Conservation (phyloP, 148 eudicot species). For the Selenicereus undatus region DNA sequence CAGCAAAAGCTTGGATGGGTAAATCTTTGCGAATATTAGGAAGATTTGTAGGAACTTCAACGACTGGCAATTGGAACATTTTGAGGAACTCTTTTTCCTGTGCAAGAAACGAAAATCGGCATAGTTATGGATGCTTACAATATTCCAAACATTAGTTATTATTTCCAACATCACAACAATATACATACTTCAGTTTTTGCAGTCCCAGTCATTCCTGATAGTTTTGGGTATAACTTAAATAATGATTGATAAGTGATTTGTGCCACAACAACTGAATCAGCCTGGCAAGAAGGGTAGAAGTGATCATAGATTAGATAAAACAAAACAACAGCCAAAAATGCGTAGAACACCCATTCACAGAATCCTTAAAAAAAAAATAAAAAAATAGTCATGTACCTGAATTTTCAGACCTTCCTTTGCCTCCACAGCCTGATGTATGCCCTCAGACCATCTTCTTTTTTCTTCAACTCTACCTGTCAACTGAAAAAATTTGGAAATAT, state of each 20-base stretch:
- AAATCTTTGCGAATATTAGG: conserved; percentile 86
- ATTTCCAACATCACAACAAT: background rate
- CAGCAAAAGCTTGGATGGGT: conserved; percentile 94
- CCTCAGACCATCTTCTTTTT: conserved; percentile 96
- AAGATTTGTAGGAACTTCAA: conserved; percentile 95
- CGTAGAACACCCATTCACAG: background rate
- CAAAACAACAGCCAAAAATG: background rate
- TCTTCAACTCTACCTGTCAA: conserved; percentile 99
- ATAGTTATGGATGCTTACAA: conserved; percentile 1
- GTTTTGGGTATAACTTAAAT: conserved; percentile 92
- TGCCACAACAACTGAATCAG: conserved; percentile 92
- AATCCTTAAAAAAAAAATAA: background rate
- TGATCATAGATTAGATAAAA: conserved; percentile 11
- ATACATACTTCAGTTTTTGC: conserved; percentile 93
- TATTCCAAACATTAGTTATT: background rate
- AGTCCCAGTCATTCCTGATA: conserved; percentile 99
- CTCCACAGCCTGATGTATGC: conserved; percentile 99
- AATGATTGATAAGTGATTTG: conserved; percentile 97
- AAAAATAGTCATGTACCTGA: conserved; percentile 43
- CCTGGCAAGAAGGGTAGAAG: conserved; percentile 41
- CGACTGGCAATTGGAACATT: conserved; percentile 91
- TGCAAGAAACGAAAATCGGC: conserved; percentile 18
- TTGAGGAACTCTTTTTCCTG: conserved; percentile 98
- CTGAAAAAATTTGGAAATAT: conserved; percentile 34
- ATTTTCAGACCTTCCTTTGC: conserved; percentile 92